Evolutionary conservation across 1,139 yeast species (phyloP), one percentile per base, ranked within the genome.

Genomic region (Sugiyamaella paludigena): DNA sequence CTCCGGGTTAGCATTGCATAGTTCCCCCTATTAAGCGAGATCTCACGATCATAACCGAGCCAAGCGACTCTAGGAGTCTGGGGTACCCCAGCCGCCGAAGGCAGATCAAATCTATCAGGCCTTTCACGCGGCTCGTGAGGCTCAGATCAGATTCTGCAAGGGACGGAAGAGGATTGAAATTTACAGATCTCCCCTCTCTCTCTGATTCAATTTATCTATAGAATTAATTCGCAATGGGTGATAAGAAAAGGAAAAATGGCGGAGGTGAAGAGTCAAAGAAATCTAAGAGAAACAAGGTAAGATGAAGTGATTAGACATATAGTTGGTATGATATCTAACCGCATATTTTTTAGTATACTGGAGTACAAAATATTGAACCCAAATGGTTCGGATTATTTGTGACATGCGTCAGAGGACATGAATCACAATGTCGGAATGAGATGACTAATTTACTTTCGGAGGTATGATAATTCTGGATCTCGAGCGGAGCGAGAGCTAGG

Each of bases 331-430:
- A 34, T 12, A 7, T 43, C 40, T 30, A 47, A 39, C 27, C n/a
- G n/a, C n/a, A n/a, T 13, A 15, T 27, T 34, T 19, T 15, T 11
- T 12, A 49, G 50, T 57, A 56, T 35, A 47, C 44, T n/a, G 47
- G 50, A 28, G 46, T 48, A n/a, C 59, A 55, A 41, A 59, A 58
- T 35, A 57, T 71, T 19, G 96, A 88, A 60, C 95, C 96, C 0
- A 82, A 82, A 44, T 84, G 95, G 54, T 72, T 84, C 40, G 96
- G 98, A 1, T 73, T 87, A 1, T 92, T 84, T 68, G 96, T 89
- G 19, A 87, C 96, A 0, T 87, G 97, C 66, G 77, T 80, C 44
- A 75, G 96, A 59, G 84, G 87, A 39, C 80, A 83, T 56, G 96
- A 91, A 67, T 75, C 77, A 51, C 80, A 78, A 49, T 86, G 96